Evolutionary conservation across 805 yeast genomes (phyloP), one percentile per base, ranked within the genome.

Genomic region (Scheffersomyces lignosus): DNA sequence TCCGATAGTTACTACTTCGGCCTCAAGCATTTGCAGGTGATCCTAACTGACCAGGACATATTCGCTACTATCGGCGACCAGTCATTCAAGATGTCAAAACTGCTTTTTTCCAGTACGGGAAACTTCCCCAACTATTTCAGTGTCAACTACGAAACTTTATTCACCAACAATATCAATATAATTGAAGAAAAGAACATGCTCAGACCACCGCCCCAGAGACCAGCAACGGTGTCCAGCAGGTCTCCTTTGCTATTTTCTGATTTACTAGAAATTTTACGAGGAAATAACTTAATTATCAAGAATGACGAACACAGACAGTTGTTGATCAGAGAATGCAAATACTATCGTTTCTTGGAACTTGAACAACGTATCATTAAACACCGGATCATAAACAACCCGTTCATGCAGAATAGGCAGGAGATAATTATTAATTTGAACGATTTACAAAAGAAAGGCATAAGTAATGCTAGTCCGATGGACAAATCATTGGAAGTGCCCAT

Each of bases 51-150:
- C n/a, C 75, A 75, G n/a, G 84, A 81, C 28, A 62, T 76, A 41
- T 73, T 75, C 56, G 71, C 77, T 27, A 63, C 68, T 15, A 63
- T 89, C 4, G 90, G 96, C 7, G 74, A 77, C 20, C 52, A 59
- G 31, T 62, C 77, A 20, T 83, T 88, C 57, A 74, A 71, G 43
- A 62, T 89, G 2, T 75, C 89, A 1, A 73, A 74, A 40, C 65
- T 64, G 12, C 45, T 87, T 9, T 63, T 90, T 32, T 50, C 58
- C 4, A 56, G 67, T 3, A 71, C 78, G 3, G 96, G 96, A 0
- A 88, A 90, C 54, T 56, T 64, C 31, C 95, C 91, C 8, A 89
- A 89, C 58, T 88, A 72, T 58, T 86, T 89, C 62, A 73, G 83
- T 8, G 64, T 87, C 25, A 75, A 84, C 2, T 73, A 70, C 49